Evolutionary conservation across 768 basidiomycete species (phyloP).

Genomic region (Termitomyces sp.): DNA sequence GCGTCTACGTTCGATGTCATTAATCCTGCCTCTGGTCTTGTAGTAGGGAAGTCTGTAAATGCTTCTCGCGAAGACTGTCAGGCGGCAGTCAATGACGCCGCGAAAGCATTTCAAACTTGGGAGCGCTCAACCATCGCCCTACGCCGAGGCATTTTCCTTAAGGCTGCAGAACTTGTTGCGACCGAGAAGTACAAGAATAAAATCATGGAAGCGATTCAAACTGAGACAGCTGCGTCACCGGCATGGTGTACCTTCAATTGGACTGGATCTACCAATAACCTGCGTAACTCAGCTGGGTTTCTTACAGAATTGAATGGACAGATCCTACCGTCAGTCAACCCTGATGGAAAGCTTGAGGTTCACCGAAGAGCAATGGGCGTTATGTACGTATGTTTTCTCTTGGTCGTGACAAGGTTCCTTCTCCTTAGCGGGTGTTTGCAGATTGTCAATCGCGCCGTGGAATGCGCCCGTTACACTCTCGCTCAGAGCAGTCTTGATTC

Average conservation of each 20-base stretch:
- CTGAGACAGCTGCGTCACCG: slow-evolving; percentile 36
- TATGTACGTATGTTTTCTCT: slow-evolving; percentile 32
- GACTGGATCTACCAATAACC: slow-evolving; percentile 12
- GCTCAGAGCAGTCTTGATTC: slow-evolving; percentile 39
- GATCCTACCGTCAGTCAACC: slow-evolving; percentile 36
- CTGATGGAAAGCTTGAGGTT: slow-evolving; percentile 41
- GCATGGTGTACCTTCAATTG: slow-evolving; percentile 26
- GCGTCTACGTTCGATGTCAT: slow-evolving; percentile 41
- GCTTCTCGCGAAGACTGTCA: slow-evolving; percentile 42
- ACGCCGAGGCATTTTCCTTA: slow-evolving; percentile 42
- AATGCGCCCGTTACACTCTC: slow-evolving; percentile 47
- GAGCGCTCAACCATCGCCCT: slow-evolving; percentile 30
- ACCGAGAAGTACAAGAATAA: slow-evolving; percentile 37
- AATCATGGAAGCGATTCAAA: slow-evolving; percentile 25
- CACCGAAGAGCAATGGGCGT: slow-evolving; percentile 50
- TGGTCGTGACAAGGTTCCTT: neutral
- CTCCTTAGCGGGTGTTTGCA: slow-evolving; percentile 13
- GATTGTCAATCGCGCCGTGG: slow-evolving; percentile 54
- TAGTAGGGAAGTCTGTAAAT: slow-evolving; percentile 43
- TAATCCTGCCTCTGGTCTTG: slow-evolving; percentile 36
- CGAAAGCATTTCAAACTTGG: slow-evolving; percentile 45
- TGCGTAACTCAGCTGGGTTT: slow-evolving; percentile 31
- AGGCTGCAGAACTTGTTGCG: slow-evolving; percentile 42
- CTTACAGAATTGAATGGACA: slow-evolving; percentile 38
- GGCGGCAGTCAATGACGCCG: slow-evolving; percentile 42